Percentiles rank a stretch among this genome's conserved stretches.
phyloP scores from a whole-genome alignment of 352 stramenopile species.

The Globisporangium mamillatum region DNA sequence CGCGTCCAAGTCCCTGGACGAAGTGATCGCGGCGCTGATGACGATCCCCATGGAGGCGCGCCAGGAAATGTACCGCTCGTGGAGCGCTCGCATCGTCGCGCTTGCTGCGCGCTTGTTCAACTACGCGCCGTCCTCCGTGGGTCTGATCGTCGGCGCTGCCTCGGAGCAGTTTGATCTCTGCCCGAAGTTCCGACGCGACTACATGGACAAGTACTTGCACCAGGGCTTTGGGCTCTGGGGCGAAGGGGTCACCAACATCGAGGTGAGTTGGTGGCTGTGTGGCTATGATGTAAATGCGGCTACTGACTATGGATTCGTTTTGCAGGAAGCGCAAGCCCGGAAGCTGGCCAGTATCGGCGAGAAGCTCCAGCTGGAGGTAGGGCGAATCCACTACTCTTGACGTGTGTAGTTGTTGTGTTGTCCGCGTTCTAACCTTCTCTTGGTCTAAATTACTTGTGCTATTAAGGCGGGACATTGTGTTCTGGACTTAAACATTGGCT shows the following conservation, averaged over 20 bases:
- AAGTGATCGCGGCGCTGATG: slow-evolving; percentile 70
- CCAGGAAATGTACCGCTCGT: slow-evolving; percentile 86
- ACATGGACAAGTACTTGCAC: slow-evolving; percentile 79
- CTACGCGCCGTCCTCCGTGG: slow-evolving; percentile 65
- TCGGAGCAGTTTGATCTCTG: slow-evolving; percentile 77
- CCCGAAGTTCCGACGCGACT: slow-evolving; percentile 59
- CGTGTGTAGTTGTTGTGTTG: not conserved
- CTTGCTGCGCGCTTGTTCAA: slow-evolving; percentile 75
- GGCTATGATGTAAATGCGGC: not conserved
- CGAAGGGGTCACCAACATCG: slow-evolving; percentile 39
- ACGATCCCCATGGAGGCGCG: slow-evolving; percentile 79
- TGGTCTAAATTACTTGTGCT: not conserved
- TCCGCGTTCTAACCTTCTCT: not conserved
- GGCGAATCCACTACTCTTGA: not conserved
- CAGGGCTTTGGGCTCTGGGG: slow-evolving; percentile 76
- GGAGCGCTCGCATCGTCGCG: slow-evolving; percentile 72
- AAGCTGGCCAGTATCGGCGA: slow-evolving; percentile 69
- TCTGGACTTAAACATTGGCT: slow-evolving; percentile 83
- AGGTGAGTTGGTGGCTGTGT: slow-evolving; percentile 18
- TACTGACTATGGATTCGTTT: not conserved
- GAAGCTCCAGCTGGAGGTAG: slow-evolving; percentile 58
- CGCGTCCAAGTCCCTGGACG: slow-evolving; percentile 51
- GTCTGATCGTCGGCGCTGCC: slow-evolving; percentile 61
- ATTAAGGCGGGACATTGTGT: slow-evolving; percentile 52
- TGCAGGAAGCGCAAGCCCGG: slow-evolving; percentile 52